These are phyloP conservation scores for Salix caprea DNA, from an alignment of 345 rosid genomes.

Conservation along the genomic window DNA sequence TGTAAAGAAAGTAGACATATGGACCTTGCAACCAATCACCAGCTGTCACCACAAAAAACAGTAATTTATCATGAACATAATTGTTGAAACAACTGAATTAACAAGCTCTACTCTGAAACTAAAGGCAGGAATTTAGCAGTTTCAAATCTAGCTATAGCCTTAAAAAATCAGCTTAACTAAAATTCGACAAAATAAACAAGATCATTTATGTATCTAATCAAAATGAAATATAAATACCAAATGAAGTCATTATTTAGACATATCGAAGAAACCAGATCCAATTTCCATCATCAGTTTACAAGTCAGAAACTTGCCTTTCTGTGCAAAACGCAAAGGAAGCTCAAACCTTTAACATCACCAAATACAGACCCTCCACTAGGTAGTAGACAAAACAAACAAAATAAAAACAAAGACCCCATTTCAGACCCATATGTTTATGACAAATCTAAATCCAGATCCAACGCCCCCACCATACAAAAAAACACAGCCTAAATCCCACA, in stretches of 20 bases:
- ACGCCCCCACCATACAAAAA: neutral
- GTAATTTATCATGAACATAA: conserved; percentile 1
- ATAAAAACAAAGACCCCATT: neutral
- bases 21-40: conserved; percentile 99
- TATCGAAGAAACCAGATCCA: neutral
- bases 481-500: neutral
- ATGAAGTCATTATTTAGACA: too few relatives aligned
- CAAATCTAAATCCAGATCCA: neutral
- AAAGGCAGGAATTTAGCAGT: neutral
- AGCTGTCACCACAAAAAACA: conserved; percentile 37
- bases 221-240: too few relatives aligned
- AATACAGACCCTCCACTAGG: neutral
- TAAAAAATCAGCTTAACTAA: neutral
- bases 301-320: neutral
- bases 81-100: neutral
- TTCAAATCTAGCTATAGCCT: neutral
- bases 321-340: neutral
- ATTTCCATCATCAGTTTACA: neutral
- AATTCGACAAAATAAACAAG: neutral
- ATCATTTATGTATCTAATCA: too few relatives aligned
- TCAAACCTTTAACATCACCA: neutral
- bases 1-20: conserved; percentile 86
- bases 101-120: neutral
- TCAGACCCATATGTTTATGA: neutral
- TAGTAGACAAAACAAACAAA: neutral